A percentile compares a stretch with the other conserved stretches of the same genome.
phyloP scores from a whole-genome alignment of 345 rosid genomes.

The Citrus maxima region DNA sequence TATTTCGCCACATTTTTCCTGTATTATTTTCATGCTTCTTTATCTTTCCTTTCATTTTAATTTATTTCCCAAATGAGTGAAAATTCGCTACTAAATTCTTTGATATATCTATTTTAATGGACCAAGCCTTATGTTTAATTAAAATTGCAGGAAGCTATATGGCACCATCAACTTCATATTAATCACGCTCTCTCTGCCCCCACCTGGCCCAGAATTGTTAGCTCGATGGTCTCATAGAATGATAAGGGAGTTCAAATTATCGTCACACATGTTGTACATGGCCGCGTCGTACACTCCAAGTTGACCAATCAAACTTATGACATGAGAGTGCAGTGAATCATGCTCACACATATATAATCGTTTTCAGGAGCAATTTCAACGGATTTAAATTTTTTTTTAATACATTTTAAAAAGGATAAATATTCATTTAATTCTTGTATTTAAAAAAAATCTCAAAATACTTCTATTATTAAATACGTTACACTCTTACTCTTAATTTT shows the following conservation, averaged over 20 bases:
- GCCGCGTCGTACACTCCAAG: background rate
- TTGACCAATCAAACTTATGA: constrained; percentile 9
- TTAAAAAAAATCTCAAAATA: too few relatives aligned
- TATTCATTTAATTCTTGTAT: rapidly evolving
- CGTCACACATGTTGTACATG: background rate
- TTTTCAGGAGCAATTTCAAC: too few relatives aligned
- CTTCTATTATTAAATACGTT: too few relatives aligned
- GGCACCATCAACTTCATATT: background rate
- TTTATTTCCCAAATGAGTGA: too few relatives aligned
- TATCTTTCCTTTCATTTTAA: background rate
- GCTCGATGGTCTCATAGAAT: background rate
- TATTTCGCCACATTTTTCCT: background rate
- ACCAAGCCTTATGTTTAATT: background rate
- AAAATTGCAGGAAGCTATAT: background rate
- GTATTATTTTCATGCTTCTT: background rate
- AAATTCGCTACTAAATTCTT: background rate
- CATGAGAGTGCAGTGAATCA: background rate
- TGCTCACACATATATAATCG: too few relatives aligned
- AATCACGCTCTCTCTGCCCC: background rate
- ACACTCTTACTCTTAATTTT: too few relatives aligned
- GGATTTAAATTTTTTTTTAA: too few relatives aligned
- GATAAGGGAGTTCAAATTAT: background rate
- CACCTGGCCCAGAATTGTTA: background rate
- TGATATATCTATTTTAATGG: background rate
- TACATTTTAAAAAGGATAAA: too few relatives aligned